Evolutionary conservation across 2,329 filamentous ascomycete species (phyloP).

Genomic region (Trichoderma cornu-damae): DNA sequence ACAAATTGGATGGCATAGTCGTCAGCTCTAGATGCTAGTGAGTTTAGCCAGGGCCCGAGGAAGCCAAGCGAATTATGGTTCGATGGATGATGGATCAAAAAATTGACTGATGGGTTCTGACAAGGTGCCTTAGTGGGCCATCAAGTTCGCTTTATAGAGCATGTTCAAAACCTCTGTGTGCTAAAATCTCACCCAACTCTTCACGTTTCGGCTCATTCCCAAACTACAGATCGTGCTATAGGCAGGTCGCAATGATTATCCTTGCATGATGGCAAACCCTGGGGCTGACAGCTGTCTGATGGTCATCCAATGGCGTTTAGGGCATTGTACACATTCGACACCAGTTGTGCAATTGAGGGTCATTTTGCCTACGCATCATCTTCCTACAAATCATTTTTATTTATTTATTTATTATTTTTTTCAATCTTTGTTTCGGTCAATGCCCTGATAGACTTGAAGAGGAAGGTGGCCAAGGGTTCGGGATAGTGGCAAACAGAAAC

Average conservation of each 20-base stretch:
- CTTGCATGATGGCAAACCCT: neutral
- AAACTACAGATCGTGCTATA: neutral
- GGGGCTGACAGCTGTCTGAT: neutral
- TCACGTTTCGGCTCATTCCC: neutral
- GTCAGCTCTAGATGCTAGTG: neutral
- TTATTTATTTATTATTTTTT: too few species aligned
- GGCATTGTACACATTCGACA: neutral
- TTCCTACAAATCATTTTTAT: neutral
- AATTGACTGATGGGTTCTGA: neutral
- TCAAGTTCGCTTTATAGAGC: neutral
- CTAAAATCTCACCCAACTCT: slow-evolving; percentile 14
- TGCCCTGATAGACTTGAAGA: neutral
- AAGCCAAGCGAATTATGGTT: neutral
- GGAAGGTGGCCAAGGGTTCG: slow-evolving; percentile 4
- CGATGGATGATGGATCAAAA: neutral
- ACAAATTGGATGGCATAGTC: too few species aligned
- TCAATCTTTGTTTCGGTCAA: neutral
- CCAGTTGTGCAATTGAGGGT: neutral
- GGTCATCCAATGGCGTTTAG: neutral
- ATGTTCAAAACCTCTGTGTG: neutral
- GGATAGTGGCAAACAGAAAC: neutral
- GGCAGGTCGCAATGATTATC: slow-evolving; percentile 6
- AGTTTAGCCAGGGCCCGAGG: neutral
- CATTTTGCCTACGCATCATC: too few species aligned
- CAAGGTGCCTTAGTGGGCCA: neutral